These are phyloP conservation scores for Cercophora scortea DNA, from an alignment of 495 filamentous ascomycete genomes.

Conservation along the genomic window DNA sequence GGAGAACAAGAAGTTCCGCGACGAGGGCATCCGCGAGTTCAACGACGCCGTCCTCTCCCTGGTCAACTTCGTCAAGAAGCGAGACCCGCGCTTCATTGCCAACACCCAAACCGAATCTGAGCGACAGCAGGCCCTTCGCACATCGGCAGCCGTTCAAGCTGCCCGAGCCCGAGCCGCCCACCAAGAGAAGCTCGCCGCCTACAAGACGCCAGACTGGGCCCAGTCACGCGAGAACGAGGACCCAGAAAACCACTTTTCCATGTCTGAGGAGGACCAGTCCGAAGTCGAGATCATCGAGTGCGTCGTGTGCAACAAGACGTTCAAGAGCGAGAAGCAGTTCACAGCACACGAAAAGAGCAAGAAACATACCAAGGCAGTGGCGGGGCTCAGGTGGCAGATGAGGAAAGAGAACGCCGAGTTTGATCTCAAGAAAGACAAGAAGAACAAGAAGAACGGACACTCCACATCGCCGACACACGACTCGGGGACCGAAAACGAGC, in stretches of 20 bases:
- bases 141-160: slow-evolving; percentile 76
- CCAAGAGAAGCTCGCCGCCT: slow-evolving; percentile 56
- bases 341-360: slow-evolving; percentile 95
- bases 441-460: too few relatives aligned
- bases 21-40: slow-evolving; percentile 77
- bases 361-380: slow-evolving; percentile 81
- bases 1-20: slow-evolving; percentile 81
- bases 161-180: slow-evolving; percentile 75
- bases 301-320: slow-evolving; percentile 82
- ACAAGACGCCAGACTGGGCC: slow-evolving; percentile 72
- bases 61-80: slow-evolving; percentile 84
- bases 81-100: slow-evolving; percentile 75
- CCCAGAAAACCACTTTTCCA: slow-evolving; percentile 32
- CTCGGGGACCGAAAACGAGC: not conserved
- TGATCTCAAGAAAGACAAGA: slow-evolving; percentile 35
- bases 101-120: slow-evolving; percentile 66
- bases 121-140: slow-evolving; percentile 69
- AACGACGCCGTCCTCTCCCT: slow-evolving; percentile 86
- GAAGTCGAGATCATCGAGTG: slow-evolving; percentile 69
- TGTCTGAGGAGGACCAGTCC: slow-evolving; percentile 45
- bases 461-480: not conserved
- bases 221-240: slow-evolving; percentile 42
- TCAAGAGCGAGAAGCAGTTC: slow-evolving; percentile 89
- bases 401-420: slow-evolving; percentile 59
- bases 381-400: slow-evolving; percentile 77